These are phyloP conservation scores for Triticum turgidum DNA, from an alignment of 176 grass and related monocot species.

Conservation along the genomic window DNA sequence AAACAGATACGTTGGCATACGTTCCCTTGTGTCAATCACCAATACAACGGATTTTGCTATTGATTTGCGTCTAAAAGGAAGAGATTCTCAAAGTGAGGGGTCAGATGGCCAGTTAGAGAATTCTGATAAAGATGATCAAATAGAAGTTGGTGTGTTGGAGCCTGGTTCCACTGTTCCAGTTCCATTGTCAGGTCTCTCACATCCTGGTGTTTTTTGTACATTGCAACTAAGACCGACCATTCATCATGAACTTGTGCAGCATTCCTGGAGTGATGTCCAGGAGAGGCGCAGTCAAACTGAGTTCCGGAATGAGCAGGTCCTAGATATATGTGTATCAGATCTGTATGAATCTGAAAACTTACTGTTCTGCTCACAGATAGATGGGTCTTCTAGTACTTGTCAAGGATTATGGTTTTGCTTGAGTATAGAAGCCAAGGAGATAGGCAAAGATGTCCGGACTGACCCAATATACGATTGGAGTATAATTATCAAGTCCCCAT, in stretches of 20 bases:
- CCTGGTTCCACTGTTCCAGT: constrained; percentile 68
- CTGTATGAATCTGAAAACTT: constrained; percentile 82
- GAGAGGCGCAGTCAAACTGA: constrained; percentile 63
- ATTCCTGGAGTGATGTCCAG: constrained; percentile 77
- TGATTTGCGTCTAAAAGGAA: constrained; percentile 67
- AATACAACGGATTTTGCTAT: constrained; percentile 73
- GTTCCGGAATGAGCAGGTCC: constrained; percentile 44
- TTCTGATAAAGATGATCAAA: constrained; percentile 54
- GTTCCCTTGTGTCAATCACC: constrained; percentile 85
- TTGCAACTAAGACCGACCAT: constrained; percentile 66
- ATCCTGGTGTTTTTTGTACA: constrained; percentile 53
- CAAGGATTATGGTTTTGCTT: constrained; percentile 81
- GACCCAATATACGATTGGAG: constrained; percentile 91
- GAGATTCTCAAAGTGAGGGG: constrained; percentile 32
- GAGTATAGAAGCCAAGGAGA: constrained; percentile 88
- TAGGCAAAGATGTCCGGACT: constrained; percentile 84
- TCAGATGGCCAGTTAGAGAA: constrained; percentile 52
- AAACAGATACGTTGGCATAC: constrained; percentile 81
- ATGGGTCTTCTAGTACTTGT: constrained; percentile 57
- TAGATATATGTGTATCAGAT: constrained; percentile 81
- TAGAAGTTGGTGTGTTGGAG: constrained; percentile 65
- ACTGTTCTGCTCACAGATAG: constrained; percentile 70
- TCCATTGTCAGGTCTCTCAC: constrained; percentile 64
- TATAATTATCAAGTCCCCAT: constrained; percentile 68
- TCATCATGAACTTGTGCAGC: constrained; percentile 45